Percentiles rank a stretch among this genome's conserved stretches.
These are phyloP conservation scores for Amaranthus tricolor DNA, from an alignment of 179 eudicot species.

Conservation along the genomic window DNA sequence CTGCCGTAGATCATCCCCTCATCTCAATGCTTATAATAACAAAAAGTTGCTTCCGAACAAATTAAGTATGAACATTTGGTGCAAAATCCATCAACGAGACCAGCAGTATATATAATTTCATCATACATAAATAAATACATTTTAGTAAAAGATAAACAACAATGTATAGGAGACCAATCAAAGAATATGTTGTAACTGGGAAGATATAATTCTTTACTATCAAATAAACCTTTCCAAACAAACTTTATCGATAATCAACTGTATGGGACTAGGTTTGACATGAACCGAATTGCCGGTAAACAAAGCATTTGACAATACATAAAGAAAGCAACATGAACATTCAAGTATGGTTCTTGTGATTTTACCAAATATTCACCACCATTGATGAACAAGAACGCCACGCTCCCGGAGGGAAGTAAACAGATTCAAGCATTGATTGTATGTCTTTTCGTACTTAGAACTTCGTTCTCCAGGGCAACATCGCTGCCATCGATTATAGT, in stretches of 20 bases:
- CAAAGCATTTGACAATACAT: background rate
- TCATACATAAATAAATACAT: background rate
- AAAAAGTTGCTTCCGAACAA: too few species aligned
- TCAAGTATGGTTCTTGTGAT: background rate
- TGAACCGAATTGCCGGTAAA: too few species aligned
- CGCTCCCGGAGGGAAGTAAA: constrained; percentile 43
- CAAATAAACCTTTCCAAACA: background rate
- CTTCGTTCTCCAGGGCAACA: too few species aligned
- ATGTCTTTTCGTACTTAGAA: constrained; percentile 3
- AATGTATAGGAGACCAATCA: background rate
- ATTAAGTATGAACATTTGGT: background rate
- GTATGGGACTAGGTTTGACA: constrained; percentile 9
- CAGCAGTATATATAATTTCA: background rate
- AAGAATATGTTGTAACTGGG: background rate
- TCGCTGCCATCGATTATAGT: too few species aligned
- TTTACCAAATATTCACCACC: constrained; percentile 35
- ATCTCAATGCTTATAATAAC: too few species aligned
- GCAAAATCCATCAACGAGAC: background rate
- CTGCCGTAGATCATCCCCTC: too few species aligned
- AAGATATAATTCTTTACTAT: constrained; percentile 18
- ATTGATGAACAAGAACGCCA: constrained; percentile 56
- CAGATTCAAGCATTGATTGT: constrained; percentile 45
- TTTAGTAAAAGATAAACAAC: background rate
- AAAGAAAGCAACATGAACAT: constrained; percentile 5
- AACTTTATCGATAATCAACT: constrained; percentile 10